Percentiles rank a stretch among this genome's conserved stretches.
Evolutionary conservation across 768 basidiomycete genomes (phyloP).

Genomic region (Pisolithus tinctorius): DNA sequence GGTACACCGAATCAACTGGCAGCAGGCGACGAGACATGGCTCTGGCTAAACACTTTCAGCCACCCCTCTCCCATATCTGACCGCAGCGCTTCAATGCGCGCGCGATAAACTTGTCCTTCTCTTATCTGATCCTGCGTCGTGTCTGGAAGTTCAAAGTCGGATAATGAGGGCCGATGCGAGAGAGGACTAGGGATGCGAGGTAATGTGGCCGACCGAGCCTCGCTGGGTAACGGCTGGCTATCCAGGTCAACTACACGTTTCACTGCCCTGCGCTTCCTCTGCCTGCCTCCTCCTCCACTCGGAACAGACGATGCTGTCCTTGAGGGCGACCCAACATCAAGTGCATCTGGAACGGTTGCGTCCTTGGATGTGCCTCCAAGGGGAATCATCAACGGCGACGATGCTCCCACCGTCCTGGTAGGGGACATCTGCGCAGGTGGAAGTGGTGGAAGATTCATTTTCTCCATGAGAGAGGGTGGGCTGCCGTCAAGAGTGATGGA

Average conservation of each 20-base stretch:
- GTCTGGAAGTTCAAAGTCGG: slow-evolving; percentile 53
- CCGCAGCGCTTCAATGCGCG: slow-evolving; percentile 73
- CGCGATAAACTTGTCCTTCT: slow-evolving; percentile 67
- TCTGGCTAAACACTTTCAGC: slow-evolving; percentile 79
- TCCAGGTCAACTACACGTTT: slow-evolving; percentile 75
- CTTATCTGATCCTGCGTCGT: slow-evolving; percentile 27
- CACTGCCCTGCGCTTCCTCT: slow-evolving; percentile 47
- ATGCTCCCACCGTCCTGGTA: slow-evolving; percentile 32
- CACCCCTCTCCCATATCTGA: slow-evolving; percentile 87
- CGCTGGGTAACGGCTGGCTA: slow-evolving; percentile 10
- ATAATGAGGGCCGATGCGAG: slow-evolving; percentile 12
- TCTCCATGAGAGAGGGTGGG: slow-evolving; percentile 65
- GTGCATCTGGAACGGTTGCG: not conserved
- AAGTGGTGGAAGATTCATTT: slow-evolving; percentile 44
- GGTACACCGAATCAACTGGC: slow-evolving; percentile 9
- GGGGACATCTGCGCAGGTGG: slow-evolving; percentile 49
- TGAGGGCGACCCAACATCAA: slow-evolving; percentile 23
- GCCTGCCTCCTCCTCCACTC: slow-evolving; percentile 33
- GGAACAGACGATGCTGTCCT: slow-evolving; percentile 41
- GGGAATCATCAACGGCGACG: slow-evolving; percentile 20
- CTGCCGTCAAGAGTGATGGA: slow-evolving; percentile 70
- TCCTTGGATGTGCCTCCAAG: slow-evolving; percentile 24
- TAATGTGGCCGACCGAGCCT: slow-evolving; percentile 9
- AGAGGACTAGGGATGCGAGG: slow-evolving; percentile 14
- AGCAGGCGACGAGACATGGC: slow-evolving; percentile 25